Percentiles rank a stretch among this genome's conserved stretches.
Conservation (phyloP, 805 yeast species). For the Candida pini region DNA sequence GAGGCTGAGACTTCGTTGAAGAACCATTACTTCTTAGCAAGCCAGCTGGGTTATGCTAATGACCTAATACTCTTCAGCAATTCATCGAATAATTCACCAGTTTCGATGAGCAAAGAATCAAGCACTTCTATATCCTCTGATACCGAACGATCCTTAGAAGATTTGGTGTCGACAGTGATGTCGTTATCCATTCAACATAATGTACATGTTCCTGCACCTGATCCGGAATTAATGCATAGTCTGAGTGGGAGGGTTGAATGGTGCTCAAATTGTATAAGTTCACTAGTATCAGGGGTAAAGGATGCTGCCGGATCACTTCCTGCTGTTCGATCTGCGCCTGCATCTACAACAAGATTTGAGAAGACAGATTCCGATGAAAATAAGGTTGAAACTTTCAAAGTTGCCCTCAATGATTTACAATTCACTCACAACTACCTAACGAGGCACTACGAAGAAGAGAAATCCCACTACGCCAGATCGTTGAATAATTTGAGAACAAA, state of each 20-base stretch:
- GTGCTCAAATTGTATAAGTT: constrained; percentile 24
- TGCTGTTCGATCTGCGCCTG: constrained; percentile 1
- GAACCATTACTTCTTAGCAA: constrained; percentile 39
- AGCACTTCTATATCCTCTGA: constrained; percentile 2
- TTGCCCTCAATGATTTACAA: constrained; percentile 63
- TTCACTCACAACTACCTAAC: constrained; percentile 66
- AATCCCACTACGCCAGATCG: constrained; percentile 46
- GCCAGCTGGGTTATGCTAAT: constrained; percentile 43
- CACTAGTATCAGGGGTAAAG: constrained; percentile 14
- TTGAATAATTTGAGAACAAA: constrained; percentile 51
- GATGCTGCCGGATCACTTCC: constrained; percentile 1
- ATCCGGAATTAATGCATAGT: constrained; percentile 15
- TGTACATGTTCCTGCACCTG: constrained; percentile 34
- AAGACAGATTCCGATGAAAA: neutral
- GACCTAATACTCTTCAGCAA: constrained; percentile 11
- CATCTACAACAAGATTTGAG: constrained; percentile 1
- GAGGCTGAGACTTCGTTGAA: constrained; percentile 20
- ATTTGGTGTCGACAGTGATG: constrained; percentile 40
- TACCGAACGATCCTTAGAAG: constrained; percentile 33
- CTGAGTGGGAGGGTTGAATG: constrained; percentile 24
- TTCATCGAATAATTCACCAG: too few relatives aligned
- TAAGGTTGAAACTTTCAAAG: constrained; percentile 21
- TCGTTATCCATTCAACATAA: constrained; percentile 39
- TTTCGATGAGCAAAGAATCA: neutral
- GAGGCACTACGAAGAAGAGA: constrained; percentile 62